These are phyloP conservation scores for Tulasnella sp. DNA, from an alignment of 768 basidiomycete species.

Conservation along the genomic window DNA sequence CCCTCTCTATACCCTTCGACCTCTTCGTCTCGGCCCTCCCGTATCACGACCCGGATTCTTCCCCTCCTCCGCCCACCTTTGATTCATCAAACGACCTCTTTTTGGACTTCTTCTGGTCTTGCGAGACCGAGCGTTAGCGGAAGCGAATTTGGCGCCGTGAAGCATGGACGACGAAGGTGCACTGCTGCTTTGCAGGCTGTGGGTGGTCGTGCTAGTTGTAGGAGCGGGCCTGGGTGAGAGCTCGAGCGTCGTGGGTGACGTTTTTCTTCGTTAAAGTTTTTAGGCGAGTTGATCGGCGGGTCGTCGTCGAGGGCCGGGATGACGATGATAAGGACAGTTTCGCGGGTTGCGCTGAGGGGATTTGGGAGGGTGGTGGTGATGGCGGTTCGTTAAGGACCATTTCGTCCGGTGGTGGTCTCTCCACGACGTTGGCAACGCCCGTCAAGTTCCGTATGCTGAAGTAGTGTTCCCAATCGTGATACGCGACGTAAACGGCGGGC, in stretches of 20 bases:
- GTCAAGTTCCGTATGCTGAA: slow-evolving; percentile 79
- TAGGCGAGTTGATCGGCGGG: not conserved
- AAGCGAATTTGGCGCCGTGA: not conserved
- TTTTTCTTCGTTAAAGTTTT: too few relatives aligned
- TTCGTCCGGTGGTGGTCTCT: slow-evolving; percentile 30
- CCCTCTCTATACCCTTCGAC: slow-evolving; percentile 28
- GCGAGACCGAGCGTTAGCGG: too few relatives aligned
- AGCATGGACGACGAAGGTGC: not conserved
- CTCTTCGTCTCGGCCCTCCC: slow-evolving; percentile 34
- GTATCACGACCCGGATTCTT: slow-evolving; percentile 23
- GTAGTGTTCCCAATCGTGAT: slow-evolving; percentile 93
- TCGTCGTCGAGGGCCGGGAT: not conserved
- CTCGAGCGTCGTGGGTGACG: not conserved
- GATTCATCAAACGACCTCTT: slow-evolving; percentile 54
- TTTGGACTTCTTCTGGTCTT: slow-evolving; percentile 37
- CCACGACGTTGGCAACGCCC: slow-evolving; percentile 67
- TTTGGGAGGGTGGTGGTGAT: too few relatives aligned
- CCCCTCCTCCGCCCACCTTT: slow-evolving; percentile 33
- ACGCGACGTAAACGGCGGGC: slow-evolving; percentile 29
- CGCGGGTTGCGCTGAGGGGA: not conserved
- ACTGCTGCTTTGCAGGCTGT: slow-evolving; percentile 6
- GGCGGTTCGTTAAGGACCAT: not conserved
- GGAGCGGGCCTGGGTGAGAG: slow-evolving; percentile 21
- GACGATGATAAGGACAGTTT: too few relatives aligned
- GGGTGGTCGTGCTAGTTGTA: slow-evolving; percentile 27